Percentiles rank a stretch among this genome's conserved stretches.
phyloP scores from a whole-genome alignment of 176 grass and related monocot species.

The Oryza longistaminata region DNA sequence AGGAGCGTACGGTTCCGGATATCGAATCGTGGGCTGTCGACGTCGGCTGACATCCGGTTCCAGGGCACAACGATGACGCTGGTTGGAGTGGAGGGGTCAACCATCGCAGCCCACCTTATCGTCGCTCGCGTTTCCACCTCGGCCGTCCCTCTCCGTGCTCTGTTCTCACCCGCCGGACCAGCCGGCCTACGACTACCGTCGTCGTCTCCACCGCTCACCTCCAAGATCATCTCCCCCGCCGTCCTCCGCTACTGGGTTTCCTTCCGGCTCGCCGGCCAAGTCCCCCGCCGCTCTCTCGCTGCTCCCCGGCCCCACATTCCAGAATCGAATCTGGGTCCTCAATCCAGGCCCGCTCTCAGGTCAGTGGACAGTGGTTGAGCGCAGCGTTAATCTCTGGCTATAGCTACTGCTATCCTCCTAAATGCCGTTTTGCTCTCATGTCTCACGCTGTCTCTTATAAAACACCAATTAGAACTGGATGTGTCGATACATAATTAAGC shows the following conservation, averaged over 20 bases:
- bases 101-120: conserved; percentile 69
- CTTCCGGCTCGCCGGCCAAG: conserved; percentile 54
- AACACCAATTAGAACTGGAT: no score
- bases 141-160: conserved; percentile 86
- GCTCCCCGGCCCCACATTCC: conserved; percentile 64
- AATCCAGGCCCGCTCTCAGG: conserved; percentile 83
- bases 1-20: conserved; percentile 80
- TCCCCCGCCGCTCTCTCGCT: conserved; percentile 25
- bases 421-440: no score
- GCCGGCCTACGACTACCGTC: conserved; percentile 64
- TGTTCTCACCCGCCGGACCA: conserved; percentile 77
- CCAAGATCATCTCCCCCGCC: conserved; percentile 52
- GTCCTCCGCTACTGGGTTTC: conserved; percentile 70
- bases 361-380: background rate
- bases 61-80: conserved; percentile 82
- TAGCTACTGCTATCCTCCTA: no score
- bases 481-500: no score
- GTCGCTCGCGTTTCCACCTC: conserved; percentile 71
- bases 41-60: conserved; percentile 72
- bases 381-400: no score
- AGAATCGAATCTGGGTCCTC: conserved; percentile 71
- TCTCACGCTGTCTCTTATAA: no score
- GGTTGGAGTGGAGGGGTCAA: conserved; percentile 86
- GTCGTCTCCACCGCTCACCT: conserved; percentile 80
- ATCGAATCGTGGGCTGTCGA: conserved; percentile 74